Evolutionary conservation across 177 flowering plant genomes (phyloP).

Genomic region (Tripterygium wilfordii): DNA sequence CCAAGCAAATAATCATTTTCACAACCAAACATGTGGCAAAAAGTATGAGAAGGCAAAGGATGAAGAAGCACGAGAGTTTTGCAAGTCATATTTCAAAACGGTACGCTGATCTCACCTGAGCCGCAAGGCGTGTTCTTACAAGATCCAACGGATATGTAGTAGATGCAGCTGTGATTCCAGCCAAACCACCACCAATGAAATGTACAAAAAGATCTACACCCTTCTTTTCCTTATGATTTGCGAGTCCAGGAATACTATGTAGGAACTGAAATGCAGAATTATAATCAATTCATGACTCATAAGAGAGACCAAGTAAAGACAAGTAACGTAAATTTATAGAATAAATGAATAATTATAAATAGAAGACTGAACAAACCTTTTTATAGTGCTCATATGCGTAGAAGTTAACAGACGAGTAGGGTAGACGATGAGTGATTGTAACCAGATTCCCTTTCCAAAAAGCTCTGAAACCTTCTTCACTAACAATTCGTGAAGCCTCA

Average conservation of each 20-base stretch:
- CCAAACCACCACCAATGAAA: slow-evolving; percentile 56
- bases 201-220: slow-evolving; percentile 37
- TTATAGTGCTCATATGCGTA: slow-evolving; percentile 63
- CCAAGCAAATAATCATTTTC: no score
- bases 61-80: no score
- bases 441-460: slow-evolving; percentile 81
- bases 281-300: no score
- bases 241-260: slow-evolving; percentile 31
- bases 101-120: slow-evolving; percentile 52
- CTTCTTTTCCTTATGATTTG: slow-evolving; percentile 22
- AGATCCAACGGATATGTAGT: slow-evolving; percentile 70
- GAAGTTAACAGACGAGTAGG: slow-evolving; percentile 62
- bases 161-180: slow-evolving; percentile 69
- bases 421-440: slow-evolving; percentile 62
- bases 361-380: slow-evolving; percentile 32
- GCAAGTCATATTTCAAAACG: no score
- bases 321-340: no score
- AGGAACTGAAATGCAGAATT: slow-evolving; percentile 28
- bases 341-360: background rate
- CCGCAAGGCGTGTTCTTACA: slow-evolving; percentile 70
- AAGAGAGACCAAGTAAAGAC: no score
- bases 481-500: slow-evolving; percentile 55
- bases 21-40: no score
- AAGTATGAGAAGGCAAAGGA: no score
- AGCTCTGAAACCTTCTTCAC: slow-evolving; percentile 66